Evolutionary conservation across 805 yeast species (phyloP).

Genomic region (Nakazawaea peltata): DNA sequence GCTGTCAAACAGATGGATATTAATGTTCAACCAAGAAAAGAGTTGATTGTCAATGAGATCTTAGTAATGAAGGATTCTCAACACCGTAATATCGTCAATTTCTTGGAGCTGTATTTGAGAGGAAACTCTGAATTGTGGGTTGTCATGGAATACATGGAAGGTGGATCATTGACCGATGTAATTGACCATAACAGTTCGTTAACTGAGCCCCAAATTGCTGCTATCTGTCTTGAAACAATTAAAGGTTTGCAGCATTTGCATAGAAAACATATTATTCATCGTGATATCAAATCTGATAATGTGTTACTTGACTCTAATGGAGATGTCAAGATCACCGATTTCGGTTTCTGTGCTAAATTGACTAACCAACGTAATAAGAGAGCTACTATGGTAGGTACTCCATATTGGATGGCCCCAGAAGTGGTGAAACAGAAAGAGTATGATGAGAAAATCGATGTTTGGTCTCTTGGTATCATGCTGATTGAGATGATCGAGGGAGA

Average conservation of each 20-base stretch:
- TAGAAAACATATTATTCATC: conserved; percentile 85
- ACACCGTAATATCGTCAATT: conserved; percentile 92
- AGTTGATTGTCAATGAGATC: conserved; percentile 90
- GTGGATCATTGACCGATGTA: conserved; percentile 94
- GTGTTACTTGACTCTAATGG: conserved; percentile 78
- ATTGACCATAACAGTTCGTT: conserved; percentile 80
- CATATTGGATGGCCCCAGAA: conserved; percentile 99
- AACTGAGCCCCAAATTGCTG: conserved; percentile 83
- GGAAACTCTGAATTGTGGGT: conserved; percentile 88
- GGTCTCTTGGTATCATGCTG: conserved; percentile 97
- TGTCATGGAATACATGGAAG: conserved; percentile 99
- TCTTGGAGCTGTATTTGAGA: conserved; percentile 80
- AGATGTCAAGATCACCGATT: conserved; percentile 90
- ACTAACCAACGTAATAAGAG: conserved; percentile 78
- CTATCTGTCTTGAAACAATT: conserved; percentile 84
- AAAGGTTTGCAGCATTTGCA: conserved; percentile 90
- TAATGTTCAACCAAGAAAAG: conserved; percentile 87
- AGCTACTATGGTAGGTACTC: conserved; percentile 98
- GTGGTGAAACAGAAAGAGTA: conserved; percentile 92
- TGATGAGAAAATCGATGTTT: conserved; percentile 93
- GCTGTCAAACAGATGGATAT: conserved; percentile 97
- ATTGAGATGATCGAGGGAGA: conserved; percentile 99
- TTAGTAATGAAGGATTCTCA: conserved; percentile 94
- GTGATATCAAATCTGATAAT: conserved; percentile 96
- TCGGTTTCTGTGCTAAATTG: conserved; percentile 91